A percentile compares a stretch with the other conserved stretches of the same genome.
Conservation (phyloP, 768 basidiomycete genomes). For the Suillus plorans region DNA sequence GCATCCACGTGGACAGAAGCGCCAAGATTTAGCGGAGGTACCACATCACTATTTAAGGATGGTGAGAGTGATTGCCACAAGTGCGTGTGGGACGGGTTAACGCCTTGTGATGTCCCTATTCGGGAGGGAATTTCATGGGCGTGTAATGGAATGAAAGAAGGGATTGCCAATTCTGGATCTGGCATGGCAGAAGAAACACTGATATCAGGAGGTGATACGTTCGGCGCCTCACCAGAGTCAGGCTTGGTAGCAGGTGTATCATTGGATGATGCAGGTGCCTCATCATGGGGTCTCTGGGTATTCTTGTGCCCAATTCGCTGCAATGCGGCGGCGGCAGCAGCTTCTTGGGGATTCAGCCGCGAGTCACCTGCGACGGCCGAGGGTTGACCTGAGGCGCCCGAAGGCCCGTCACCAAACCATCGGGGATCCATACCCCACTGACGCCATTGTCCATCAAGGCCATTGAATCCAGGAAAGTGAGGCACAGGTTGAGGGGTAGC, state of each 20-base stretch:
- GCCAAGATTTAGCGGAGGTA: no score
- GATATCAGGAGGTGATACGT: background rate
- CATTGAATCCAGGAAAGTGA: slow-evolving; percentile 60
- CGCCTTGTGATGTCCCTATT: background rate
- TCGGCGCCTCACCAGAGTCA: background rate
- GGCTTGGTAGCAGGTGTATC: background rate
- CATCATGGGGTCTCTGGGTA: background rate
- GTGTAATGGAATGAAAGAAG: slow-evolving; percentile 1
- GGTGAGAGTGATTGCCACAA: slow-evolving; percentile 11
- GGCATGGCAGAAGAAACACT: background rate
- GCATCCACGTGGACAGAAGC: slow-evolving; percentile 2
- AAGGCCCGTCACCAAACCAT: slow-evolving; percentile 17
- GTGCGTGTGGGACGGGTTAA: background rate
- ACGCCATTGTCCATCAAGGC: slow-evolving; percentile 65
- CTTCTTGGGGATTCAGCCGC: slow-evolving; percentile 41
- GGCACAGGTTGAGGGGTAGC: slow-evolving; percentile 46
- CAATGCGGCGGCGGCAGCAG: slow-evolving; percentile 69
- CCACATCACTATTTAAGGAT: slow-evolving; percentile 4
- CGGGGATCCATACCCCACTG: slow-evolving; percentile 52
- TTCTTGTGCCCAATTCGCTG: slow-evolving; percentile 38
- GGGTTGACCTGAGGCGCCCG: slow-evolving; percentile 3
- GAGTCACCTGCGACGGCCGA: slow-evolving; percentile 1
- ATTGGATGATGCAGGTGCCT: background rate
- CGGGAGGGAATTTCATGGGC: background rate
- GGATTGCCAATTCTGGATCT: background rate